Evolutionary conservation across 176 grass and related monocot genomes (phyloP), one percentile per base, ranked within the genome.

Genomic region (Carex scoparia): DNA sequence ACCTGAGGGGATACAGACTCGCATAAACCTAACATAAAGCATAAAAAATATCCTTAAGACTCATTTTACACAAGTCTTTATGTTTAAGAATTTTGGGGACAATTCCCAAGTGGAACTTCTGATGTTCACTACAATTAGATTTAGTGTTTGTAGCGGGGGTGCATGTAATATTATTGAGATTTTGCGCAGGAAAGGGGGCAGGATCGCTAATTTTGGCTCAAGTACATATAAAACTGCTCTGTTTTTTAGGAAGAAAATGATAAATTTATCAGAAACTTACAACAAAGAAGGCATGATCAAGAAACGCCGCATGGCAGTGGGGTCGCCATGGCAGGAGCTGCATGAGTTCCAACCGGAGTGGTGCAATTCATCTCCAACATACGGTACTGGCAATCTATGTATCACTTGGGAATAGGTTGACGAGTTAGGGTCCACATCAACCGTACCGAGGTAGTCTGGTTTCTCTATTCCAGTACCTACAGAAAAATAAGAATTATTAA

Each of bases 281-380:
- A 98, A 55, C 65, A 98, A 74, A 0, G 91, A 92, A 88, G 93
- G 96, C 35, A 98, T 76, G 68, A 98, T 85, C 85, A 98, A 69
- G 89, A 92, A 98, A 46, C 91, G 89, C 0, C 93, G 86, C 65
- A 65, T 86, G 0, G 91, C 87, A 0, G 91, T 93, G 4, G 93
- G 65, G 69, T 95, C 96, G 0, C 87, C 77, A 5, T 98, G 91
- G 85, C 96, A 98, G 72, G 96, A 98, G 81, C 96, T 98, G 90
- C 96, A 98, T 2, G 96, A 81, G 79, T 98, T 98, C 96, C 96
- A 98, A 15, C 95, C 95, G 44, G 91, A 89, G 73, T 98, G 95
- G 87, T 94, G 95, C 69, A 98, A 84, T 56, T 98, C 95, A 62
- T 98, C 95, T 2, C 95, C 93, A 0, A 95, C 86, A 81, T 95